Evolutionary conservation across 2,329 filamentous ascomycete species (phyloP).

Genomic region (Trichoderma sp.): DNA sequence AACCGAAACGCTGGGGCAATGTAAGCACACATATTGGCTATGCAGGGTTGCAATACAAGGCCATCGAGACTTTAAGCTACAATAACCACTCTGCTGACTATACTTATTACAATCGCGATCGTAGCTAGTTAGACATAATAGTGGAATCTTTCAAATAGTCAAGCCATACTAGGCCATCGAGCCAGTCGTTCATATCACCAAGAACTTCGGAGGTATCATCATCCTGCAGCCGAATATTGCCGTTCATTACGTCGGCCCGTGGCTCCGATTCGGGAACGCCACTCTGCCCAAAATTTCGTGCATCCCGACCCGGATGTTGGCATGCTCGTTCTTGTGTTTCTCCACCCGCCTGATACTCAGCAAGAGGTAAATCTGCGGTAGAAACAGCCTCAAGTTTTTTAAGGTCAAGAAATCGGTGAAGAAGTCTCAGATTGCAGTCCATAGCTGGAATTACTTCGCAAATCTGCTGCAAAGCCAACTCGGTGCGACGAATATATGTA

Average conservation of each 20-base stretch:
- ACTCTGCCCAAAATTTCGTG: background rate
- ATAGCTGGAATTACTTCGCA: background rate
- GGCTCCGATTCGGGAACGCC: background rate
- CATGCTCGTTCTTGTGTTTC: background rate
- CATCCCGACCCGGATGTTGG: background rate
- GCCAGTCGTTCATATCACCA: background rate
- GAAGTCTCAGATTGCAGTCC: background rate
- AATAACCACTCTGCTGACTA: background rate
- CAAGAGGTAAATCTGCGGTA: background rate
- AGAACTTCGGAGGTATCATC: background rate
- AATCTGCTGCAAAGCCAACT: background rate
- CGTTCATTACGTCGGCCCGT: background rate
- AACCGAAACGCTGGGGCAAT: background rate
- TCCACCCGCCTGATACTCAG: background rate
- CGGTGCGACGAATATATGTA: background rate
- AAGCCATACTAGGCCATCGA: background rate
- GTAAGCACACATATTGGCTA: background rate
- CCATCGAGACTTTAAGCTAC: background rate
- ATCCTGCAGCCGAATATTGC: background rate
- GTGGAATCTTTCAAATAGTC: background rate
- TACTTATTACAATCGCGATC: background rate
- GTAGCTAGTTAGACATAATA: background rate
- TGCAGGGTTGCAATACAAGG: background rate
- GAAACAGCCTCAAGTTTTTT: background rate
- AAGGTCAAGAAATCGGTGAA: background rate